phyloP scores from a whole-genome alignment of 2,329 filamentous ascomycete genomes.

The Daldinia sp. region DNA sequence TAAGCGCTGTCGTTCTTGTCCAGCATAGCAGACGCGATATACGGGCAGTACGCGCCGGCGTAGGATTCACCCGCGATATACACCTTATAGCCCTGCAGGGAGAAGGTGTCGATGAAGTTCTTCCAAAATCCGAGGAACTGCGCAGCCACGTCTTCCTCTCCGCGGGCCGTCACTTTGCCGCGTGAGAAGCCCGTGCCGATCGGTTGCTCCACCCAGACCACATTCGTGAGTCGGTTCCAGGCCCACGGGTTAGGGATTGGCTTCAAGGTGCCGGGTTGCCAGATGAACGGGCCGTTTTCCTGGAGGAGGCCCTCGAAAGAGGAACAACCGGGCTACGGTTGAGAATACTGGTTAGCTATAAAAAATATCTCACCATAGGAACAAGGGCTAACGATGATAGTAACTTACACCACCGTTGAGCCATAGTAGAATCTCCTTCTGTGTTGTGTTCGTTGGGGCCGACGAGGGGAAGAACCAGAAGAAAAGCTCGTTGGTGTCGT shows the following conservation, averaged over 20 bases:
- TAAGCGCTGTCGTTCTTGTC: constrained; percentile 56
- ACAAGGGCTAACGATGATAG: not conserved
- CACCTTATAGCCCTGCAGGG: constrained; percentile 60
- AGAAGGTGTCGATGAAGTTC: constrained; percentile 64
- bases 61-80: constrained; percentile 65
- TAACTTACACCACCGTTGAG: constrained; percentile 56
- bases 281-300: constrained; percentile 78
- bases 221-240: constrained; percentile 80
- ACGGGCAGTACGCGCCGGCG: constrained; percentile 62
- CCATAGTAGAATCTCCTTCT: constrained; percentile 64
- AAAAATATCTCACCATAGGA: not conserved
- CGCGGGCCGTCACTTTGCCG: constrained; percentile 69
- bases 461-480: constrained; percentile 67
- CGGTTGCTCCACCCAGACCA: constrained; percentile 78
- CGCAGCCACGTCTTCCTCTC: constrained; percentile 72
- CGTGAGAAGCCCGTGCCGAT: constrained; percentile 73
- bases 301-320: constrained; percentile 75
- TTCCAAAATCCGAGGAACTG: constrained; percentile 80
- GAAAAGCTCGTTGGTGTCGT: constrained; percentile 56
- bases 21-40: constrained; percentile 63
- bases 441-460: constrained; percentile 51
- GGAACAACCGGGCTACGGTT: constrained; percentile 60
- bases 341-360: not conserved
- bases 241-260: constrained; percentile 73
- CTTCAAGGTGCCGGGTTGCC: constrained; percentile 73